Conservation (phyloP, 352 stramenopile species). For the Thraustotheca clavata region DNA sequence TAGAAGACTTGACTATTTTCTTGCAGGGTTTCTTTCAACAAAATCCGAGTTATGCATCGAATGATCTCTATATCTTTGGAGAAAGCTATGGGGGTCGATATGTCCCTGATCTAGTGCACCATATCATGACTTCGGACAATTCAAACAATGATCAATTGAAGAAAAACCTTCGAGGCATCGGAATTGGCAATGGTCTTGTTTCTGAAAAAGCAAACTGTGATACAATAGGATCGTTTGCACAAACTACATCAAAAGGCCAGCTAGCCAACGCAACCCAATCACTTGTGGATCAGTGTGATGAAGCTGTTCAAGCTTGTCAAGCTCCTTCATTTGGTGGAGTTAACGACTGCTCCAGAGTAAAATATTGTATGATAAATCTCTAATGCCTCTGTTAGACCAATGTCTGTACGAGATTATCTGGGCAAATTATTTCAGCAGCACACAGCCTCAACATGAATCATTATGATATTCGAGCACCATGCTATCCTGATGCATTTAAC, state of each 20-base stretch:
- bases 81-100: conserved; percentile 95
- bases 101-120: conserved; percentile 81
- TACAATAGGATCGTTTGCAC: conserved; percentile 43
- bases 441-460: conserved; percentile 28
- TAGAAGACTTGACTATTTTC: conserved; percentile 40
- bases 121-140: conserved; percentile 44
- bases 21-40: conserved; percentile 44
- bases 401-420: not conserved
- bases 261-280: conserved; percentile 26
- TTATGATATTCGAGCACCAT: conserved; percentile 58
- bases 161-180: conserved; percentile 66
- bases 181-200: conserved; percentile 70
- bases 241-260: conserved; percentile 31
- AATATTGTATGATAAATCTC: no score
- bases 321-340: not conserved
- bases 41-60: conserved; percentile 31
- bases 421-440: not conserved
- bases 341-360: conserved; percentile 15
- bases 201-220: conserved; percentile 39
- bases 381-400: conserved; percentile 18
- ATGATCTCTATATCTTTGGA: conserved; percentile 90
- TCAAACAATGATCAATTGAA: conserved; percentile 24
- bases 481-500: conserved; percentile 30
- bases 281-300: conserved; percentile 5
- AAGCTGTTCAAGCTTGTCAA: conserved; percentile 23